Base-by-base conservation (phyloP, 2,329 filamentous ascomycete species). In the Gliomastix tumulicola region DNA sequence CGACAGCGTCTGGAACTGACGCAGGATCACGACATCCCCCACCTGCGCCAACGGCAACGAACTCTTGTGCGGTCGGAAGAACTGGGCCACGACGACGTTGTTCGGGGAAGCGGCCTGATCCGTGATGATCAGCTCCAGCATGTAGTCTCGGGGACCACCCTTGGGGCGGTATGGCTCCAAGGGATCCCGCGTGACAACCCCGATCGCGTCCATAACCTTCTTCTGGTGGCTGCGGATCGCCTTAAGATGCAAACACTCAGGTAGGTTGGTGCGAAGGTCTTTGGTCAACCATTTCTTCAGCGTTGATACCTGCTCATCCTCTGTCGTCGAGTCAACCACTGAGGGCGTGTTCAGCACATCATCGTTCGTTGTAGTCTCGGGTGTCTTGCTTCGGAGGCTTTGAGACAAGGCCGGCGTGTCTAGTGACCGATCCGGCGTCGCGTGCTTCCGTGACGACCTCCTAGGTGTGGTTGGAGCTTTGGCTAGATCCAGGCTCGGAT, bases 21-120 rank as follows among this genome's bases (percentile, higher is more conserved):
- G 68, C 27, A 82, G 65, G 21, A 82, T 60, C 21, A 82, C 62
- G 3, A 74, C 66, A 46, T 82, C 76, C 6, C 78, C 78, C 5
- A 62, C 57, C 27, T 65, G 62, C 9, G 81, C 66, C 4, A 66
- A 51, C 2, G 78, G 78, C 31, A 82, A 59, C 3, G 69, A 67
- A 7, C 71, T 63, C 48, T 69, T 71, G 49, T 82, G 74, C 10
- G 74, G 69, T 12, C 76, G 68, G 55, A 73, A 79, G 13, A 82
- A 55, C 44, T 74, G 68, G 19, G 76, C 74, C 48, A 79, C 68
- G 11, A 62, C 62, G 3, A 78, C 68, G 16, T 68, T 62, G 3
- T 71, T 71, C 21, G 73, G 65, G 4, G 68, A 69, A 16, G 67
- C 61, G 3, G 71, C 71, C 19, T 73, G 66, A 46, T 82, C 78